These are phyloP conservation scores for Acmispon strigosus DNA, from an alignment of 306 rosid species.

Conservation along the genomic window DNA sequence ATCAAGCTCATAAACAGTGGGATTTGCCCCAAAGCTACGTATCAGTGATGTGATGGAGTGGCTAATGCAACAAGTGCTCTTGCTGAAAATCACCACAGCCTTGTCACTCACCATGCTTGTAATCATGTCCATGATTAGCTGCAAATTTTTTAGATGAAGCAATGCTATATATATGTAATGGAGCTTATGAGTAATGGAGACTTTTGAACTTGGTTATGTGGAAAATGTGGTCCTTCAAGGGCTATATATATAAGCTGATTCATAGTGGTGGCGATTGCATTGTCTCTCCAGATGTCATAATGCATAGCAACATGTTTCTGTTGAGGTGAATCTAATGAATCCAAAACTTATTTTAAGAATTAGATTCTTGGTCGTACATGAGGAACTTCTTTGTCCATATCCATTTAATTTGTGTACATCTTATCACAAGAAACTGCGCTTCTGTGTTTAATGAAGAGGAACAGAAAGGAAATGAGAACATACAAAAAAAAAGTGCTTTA, in stretches of 20 bases:
- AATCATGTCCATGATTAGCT: constrained; percentile 26
- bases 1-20: constrained; percentile 54
- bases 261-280: not conserved
- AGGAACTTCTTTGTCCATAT: not conserved
- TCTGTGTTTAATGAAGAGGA: too few species aligned
- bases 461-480: not conserved
- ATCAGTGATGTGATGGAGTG: constrained; percentile 49
- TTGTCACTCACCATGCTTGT: constrained; percentile 39
- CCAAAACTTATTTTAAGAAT: not conserved
- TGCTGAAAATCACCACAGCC: constrained; percentile 67
- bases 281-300: not conserved
- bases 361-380: not conserved
- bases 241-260: constrained; percentile 26
- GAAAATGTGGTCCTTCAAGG: not conserved
- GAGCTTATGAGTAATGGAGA: not conserved
- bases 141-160: not conserved
- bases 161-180: not conserved
- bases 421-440: too few species aligned
- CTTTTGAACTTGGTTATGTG: not conserved
- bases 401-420: not conserved
- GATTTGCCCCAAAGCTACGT: constrained; percentile 55
- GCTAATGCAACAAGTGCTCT: constrained; percentile 44
- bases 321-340: constrained; percentile 2
- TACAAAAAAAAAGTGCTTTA: not conserved
- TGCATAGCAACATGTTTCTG: too few species aligned